A percentile compares a stretch with the other conserved stretches of the same genome.
phyloP scores from a whole-genome alignment of 805 yeast genomes.

The Jamesozyma lodderae region DNA sequence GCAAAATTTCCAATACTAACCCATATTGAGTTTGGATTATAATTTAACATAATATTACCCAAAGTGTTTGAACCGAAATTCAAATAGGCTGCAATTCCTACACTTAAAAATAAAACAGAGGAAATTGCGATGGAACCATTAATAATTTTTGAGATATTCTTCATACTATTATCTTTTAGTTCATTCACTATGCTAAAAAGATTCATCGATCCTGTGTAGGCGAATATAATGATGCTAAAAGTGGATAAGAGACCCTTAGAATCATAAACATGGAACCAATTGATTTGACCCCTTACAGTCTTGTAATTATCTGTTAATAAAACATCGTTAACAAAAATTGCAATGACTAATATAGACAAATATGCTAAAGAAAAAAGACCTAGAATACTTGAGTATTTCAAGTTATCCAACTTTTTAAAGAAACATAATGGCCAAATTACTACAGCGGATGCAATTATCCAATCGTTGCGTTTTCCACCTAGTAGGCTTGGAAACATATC shows the following conservation, averaged over 20 bases:
- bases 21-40: constrained; percentile 42
- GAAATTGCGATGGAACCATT: constrained; percentile 44
- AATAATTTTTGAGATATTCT: constrained; percentile 39
- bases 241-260: constrained; percentile 44
- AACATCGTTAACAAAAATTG: constrained; percentile 41
- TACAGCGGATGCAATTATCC: constrained; percentile 41
- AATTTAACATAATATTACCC: constrained; percentile 66
- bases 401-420: constrained; percentile 53
- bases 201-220: constrained; percentile 76
- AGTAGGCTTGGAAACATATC: constrained; percentile 62
- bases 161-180: constrained; percentile 43
- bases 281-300: constrained; percentile 36
- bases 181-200: constrained; percentile 71
- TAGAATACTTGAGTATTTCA: constrained; percentile 62
- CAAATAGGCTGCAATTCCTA: constrained; percentile 62
- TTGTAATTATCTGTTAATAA: constrained; percentile 29
- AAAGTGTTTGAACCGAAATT: constrained; percentile 58
- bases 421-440: constrained; percentile 57
- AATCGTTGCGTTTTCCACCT: constrained; percentile 34
- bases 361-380: constrained; percentile 61
- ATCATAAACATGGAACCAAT: constrained; percentile 36
- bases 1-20: constrained; percentile 50
- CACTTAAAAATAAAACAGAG: constrained; percentile 47
- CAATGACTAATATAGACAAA: constrained; percentile 35
- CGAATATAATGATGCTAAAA: constrained; percentile 68